A percentile compares a stretch with the other conserved stretches of the same genome.
These are phyloP conservation scores for Thermomucor indicae-seudaticae DNA, from an alignment of 371 early-diverging fungal species.

Conservation along the genomic window DNA sequence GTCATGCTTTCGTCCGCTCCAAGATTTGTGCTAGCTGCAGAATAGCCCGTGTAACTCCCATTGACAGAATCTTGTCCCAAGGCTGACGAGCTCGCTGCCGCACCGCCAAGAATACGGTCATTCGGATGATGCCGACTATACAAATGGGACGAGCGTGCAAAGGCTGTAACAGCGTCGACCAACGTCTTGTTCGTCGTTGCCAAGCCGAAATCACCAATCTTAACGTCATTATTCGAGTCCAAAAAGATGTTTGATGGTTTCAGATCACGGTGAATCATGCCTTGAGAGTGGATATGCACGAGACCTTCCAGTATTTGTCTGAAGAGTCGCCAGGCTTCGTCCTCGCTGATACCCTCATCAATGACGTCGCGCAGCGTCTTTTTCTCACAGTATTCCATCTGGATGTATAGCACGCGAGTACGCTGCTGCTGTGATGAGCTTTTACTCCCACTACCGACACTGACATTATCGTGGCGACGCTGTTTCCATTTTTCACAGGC, in stretches of 20 bases:
- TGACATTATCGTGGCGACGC: conserved; percentile 8
- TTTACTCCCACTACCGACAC: conserved; percentile 15
- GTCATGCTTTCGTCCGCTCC: conserved; percentile 60
- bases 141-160: conserved; percentile 10
- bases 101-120: conserved; percentile 2
- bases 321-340: conserved; percentile 68
- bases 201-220: conserved; percentile 98
- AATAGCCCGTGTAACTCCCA: conserved; percentile 36
- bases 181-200: conserved; percentile 72
- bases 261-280: conserved; percentile 97
- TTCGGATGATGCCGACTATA: not conserved
- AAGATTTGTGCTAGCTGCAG: conserved; percentile 41
- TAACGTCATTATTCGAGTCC: conserved; percentile 83
- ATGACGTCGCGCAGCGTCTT: conserved; percentile 88
- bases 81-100: not conserved
- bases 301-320: conserved; percentile 87
- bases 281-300: conserved; percentile 78
- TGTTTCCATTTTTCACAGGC: conserved; percentile 7
- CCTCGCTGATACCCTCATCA: conserved; percentile 70
- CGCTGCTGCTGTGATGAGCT: conserved; percentile 18
- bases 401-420: conserved; percentile 80
- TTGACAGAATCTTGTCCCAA: conserved; percentile 1
- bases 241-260: conserved; percentile 97
- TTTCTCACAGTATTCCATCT: conserved; percentile 98
- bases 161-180: conserved; percentile 39